These are phyloP conservation scores for Lactuca saligna DNA, from an alignment of 129 eudicot genomes.

Conservation along the genomic window DNA sequence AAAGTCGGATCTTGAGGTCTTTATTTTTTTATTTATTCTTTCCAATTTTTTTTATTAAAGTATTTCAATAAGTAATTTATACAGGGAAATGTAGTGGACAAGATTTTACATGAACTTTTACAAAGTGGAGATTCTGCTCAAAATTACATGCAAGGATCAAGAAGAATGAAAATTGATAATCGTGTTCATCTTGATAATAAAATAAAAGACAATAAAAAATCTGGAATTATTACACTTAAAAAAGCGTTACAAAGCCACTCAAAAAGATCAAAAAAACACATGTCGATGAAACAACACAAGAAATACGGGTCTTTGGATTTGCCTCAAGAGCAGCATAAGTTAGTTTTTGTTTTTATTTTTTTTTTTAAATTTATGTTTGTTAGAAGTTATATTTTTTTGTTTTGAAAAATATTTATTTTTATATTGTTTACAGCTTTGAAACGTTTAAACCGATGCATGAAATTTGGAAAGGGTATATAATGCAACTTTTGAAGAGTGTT, in stretches of 20 bases:
- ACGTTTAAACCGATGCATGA: conserved; percentile 77
- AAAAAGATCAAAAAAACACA: conserved; percentile 79
- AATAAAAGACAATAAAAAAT: conserved; percentile 44
- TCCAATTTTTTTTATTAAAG: background rate
- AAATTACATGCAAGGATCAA: conserved; percentile 71
- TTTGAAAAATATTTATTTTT: conserved; percentile 10
- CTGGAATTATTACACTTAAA: conserved; percentile 29
- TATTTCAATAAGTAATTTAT: conserved; percentile 4
- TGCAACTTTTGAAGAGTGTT: conserved; percentile 53
- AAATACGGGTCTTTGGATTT: conserved; percentile 56
- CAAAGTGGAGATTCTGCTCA: conserved; percentile 83
- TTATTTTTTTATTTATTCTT: conserved; percentile 15
- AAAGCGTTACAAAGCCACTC: conserved; percentile 50
- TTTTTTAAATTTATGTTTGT: background rate
- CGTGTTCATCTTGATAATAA: conserved; percentile 76
- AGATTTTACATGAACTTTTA: conserved; percentile 64
- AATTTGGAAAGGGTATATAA: conserved; percentile 66
- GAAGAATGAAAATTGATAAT: conserved; percentile 58
- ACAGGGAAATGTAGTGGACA: conserved; percentile 42
- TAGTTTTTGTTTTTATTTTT: conserved; percentile 13
- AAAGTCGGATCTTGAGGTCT: conserved; percentile 39
- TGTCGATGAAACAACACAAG: conserved; percentile 79
- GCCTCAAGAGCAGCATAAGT: conserved; percentile 68
- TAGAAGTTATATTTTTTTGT: background rate
- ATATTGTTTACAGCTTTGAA: conserved; percentile 52